Evolutionary conservation across 352 stramenopile genomes (phyloP).

Genomic region (Phytophthora sp.): DNA sequence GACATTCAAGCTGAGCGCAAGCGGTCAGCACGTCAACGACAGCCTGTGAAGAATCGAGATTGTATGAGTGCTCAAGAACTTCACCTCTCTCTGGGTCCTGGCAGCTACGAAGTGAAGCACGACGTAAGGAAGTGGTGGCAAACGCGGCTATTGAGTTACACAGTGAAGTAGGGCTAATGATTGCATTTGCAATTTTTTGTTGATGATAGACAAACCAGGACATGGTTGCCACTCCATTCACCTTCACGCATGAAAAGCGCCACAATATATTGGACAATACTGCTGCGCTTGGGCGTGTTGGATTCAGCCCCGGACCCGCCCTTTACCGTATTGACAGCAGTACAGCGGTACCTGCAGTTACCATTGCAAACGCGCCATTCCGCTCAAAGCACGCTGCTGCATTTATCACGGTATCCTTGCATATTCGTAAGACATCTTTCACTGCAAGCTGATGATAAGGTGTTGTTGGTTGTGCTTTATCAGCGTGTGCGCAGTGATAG

Average conservation of each 20-base stretch:
- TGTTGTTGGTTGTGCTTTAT: too few relatives aligned
- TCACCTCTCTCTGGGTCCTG: conserved; percentile 49
- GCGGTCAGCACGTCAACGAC: conserved; percentile 2
- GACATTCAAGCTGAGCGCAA: conserved; percentile 40
- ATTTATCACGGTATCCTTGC: conserved; percentile 47
- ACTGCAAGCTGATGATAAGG: too few relatives aligned
- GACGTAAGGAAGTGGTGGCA: conserved; percentile 48
- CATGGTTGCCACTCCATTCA: conserved; percentile 46
- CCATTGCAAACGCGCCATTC: conserved; percentile 26
- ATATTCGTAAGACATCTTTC: too few relatives aligned
- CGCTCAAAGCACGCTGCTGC: conserved; percentile 40
- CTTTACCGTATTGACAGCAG: conserved; percentile 32
- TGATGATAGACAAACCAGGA: conserved; percentile 50
- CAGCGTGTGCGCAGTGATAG: conserved; percentile 49
- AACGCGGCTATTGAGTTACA: too few relatives aligned
- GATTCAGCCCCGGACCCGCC: conserved; percentile 23
- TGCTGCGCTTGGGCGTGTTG: conserved; percentile 14
- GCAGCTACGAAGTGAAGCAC: conserved; percentile 58
- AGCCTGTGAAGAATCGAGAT: conserved; percentile 13
- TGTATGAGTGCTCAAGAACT: conserved; percentile 26
- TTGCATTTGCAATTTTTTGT: background rate
- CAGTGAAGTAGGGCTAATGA: too few relatives aligned
- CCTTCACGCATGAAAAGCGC: conserved; percentile 53
- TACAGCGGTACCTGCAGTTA: conserved; percentile 4
- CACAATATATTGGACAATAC: conserved; percentile 52